Evolutionary conservation across 2,329 filamentous ascomycete species (phyloP), one percentile per base, ranked within the genome.

Genomic region (Aspergillus tanneri): DNA sequence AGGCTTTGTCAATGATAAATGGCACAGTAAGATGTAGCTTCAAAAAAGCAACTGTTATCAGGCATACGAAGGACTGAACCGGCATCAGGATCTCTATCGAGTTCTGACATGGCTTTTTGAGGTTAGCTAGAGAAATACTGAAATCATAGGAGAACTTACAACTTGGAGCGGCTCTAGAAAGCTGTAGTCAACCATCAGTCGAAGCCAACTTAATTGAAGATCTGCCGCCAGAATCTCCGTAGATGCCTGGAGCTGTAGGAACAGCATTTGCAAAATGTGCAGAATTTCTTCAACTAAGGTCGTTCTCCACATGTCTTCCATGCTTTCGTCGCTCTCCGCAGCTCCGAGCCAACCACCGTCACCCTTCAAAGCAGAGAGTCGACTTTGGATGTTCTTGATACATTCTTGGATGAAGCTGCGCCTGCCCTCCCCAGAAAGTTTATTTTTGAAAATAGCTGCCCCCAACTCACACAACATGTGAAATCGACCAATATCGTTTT

Each of bases 241-340:
- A 42, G 79, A 77, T 38, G 80, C 71, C 54, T 87, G 84, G 25
- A 90, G 70, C 16, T 87, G 76, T 56, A 89, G 79, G 58, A 91
- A 88, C 19, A 90, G 72, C 12, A 90, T 76, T 40, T 89, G 85
- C 68, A 93, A 75, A 32, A 85, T 79, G 62, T 93, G 87, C 30
- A 87, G 75, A 35, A 86, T 78, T 66, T 95, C 89, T 11, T 83
- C 82, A 18, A 90, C 72, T 21, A 84, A 72, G 4, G 78, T 83
- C 46, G 78, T 77, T 19, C 79, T 69, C 83, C 86, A 92, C 43
- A 80, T 75, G 27, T 80, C 77, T 19, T 83, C 82, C 1, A 77
- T 75, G 28, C 81, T 75, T 35, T 81, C 77, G 18, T 78, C 76
- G 19, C 81, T 73, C 9, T 72, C 70, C 43, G 74, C 68, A 28